phyloP scores from a whole-genome alignment of 1,139 yeast species.

The Saccharomyces hybrid region DNA sequence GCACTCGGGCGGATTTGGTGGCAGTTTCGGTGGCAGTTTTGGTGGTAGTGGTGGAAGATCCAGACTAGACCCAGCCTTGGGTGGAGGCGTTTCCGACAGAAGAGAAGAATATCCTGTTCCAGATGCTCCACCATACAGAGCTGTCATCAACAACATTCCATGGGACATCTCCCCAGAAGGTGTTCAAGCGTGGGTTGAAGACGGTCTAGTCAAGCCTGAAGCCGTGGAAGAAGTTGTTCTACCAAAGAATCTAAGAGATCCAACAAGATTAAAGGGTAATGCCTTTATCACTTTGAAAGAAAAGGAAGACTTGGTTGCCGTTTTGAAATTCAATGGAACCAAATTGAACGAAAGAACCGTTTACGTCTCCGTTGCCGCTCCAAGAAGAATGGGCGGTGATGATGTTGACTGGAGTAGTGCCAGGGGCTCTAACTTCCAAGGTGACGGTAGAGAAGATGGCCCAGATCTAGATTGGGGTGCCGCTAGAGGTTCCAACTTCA shows the following conservation, averaged over 20 bases:
- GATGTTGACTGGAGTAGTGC: conserved; percentile 32
- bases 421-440: conserved; percentile 31
- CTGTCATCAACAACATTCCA: conserved; percentile 78
- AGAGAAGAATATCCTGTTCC: conserved; percentile 81
- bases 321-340: conserved; percentile 56
- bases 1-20: conserved; percentile 11
- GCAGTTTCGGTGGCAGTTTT: conserved; percentile 17
- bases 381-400: conserved; percentile 48
- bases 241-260: conserved; percentile 58
- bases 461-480: conserved; percentile 22
- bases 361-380: conserved; percentile 86
- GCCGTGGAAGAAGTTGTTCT: conserved; percentile 49
- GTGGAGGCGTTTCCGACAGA: conserved; percentile 29
- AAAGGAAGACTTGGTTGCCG: conserved; percentile 60
- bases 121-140: conserved; percentile 84
- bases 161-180: conserved; percentile 69
- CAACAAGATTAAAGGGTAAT: conserved; percentile 68
- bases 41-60: conserved; percentile 28
- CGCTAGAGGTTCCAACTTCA: conserved; percentile 37
- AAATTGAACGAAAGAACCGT: conserved; percentile 70
- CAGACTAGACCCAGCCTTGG: conserved; percentile 35
- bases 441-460: conserved; percentile 5
- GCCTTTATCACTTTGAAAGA: conserved; percentile 77
- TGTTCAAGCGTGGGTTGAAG: conserved; percentile 60
- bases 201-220: conserved; percentile 49